Evolutionary conservation across 2,329 filamentous ascomycete genomes (phyloP).

Genomic region (Cladosporium colombiae): DNA sequence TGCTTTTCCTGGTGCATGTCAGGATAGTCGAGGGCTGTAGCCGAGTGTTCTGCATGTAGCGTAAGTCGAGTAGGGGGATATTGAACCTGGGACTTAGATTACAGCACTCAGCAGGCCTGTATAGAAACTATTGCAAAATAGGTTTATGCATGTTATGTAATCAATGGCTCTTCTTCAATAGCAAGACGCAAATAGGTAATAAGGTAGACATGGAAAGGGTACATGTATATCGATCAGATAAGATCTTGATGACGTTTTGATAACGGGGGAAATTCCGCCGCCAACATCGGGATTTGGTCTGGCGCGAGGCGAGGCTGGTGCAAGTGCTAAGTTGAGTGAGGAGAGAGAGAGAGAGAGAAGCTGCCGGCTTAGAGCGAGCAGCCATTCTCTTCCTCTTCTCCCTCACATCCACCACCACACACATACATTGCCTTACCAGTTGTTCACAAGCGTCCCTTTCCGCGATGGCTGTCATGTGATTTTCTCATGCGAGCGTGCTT

Average conservation of each 20-base stretch:
- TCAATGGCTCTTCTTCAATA: neutral
- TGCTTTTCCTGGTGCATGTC: neutral
- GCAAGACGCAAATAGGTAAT: neutral
- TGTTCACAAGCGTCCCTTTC: neutral
- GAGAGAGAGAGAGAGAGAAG: neutral
- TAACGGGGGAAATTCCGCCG: slow-evolving; percentile 2
- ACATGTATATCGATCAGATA: neutral
- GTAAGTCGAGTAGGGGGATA: neutral
- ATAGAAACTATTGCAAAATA: too few species aligned
- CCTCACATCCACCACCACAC: neutral
- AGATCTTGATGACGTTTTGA: slow-evolving; percentile 6
- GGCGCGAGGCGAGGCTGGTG: neutral
- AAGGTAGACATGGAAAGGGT: neutral
- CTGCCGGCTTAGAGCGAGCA: slow-evolving; percentile 7
- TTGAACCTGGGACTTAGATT: too few species aligned
- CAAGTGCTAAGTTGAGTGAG: neutral
- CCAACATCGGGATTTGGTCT: slow-evolving; percentile 9
- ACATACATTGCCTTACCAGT: neutral
- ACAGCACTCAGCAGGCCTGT: too few species aligned
- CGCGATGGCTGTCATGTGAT: slow-evolving; percentile 11
- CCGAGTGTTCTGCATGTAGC: neutral
- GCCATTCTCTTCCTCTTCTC: slow-evolving; percentile 2
- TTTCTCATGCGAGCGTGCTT: slow-evolving; percentile 12
- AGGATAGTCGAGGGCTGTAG: neutral
- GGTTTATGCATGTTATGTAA: neutral